phyloP scores from a whole-genome alignment of 1,139 yeast species.

The Diutina neorugosa region DNA sequence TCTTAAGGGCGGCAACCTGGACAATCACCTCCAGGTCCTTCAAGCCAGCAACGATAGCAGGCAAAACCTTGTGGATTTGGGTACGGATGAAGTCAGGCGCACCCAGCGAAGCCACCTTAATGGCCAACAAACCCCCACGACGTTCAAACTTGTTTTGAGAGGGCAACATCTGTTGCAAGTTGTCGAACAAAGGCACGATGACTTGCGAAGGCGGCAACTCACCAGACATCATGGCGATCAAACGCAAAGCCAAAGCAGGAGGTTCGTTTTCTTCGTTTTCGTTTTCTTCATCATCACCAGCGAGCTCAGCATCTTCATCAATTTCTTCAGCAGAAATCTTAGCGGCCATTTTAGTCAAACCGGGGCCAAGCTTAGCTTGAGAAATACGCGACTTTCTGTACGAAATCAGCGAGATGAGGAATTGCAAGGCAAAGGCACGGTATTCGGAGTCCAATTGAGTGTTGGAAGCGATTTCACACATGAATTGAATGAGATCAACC shows the following conservation, averaged over 20 bases:
- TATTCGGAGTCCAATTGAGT: slow-evolving; percentile 63
- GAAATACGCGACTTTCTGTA: slow-evolving; percentile 51
- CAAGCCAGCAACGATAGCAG: slow-evolving; percentile 63
- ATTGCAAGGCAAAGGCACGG: slow-evolving; percentile 76
- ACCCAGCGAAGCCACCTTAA: slow-evolving; percentile 81
- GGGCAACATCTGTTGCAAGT: slow-evolving; percentile 42
- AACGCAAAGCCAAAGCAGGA: slow-evolving; percentile 64
- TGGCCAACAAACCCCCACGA: slow-evolving; percentile 75
- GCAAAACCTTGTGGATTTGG: slow-evolving; percentile 63
- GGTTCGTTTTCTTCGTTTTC: slow-evolving; percentile 89
- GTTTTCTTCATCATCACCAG: slow-evolving; percentile 75
- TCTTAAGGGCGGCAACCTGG: slow-evolving; percentile 75
- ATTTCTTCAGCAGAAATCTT: slow-evolving; percentile 72
- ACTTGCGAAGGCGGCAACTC: slow-evolving; percentile 92
- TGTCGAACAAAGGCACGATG: slow-evolving; percentile 64
- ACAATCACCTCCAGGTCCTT: slow-evolving; percentile 70
- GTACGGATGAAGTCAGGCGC: slow-evolving; percentile 85
- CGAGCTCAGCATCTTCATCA: slow-evolving; percentile 60
- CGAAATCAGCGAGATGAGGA: slow-evolving; percentile 65
- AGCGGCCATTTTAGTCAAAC: slow-evolving; percentile 61
- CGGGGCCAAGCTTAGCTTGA: slow-evolving; percentile 67
- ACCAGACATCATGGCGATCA: slow-evolving; percentile 66
- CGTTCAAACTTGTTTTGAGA: slow-evolving; percentile 55
- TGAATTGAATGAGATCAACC: slow-evolving; percentile 54
- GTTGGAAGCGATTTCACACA: slow-evolving; percentile 66